Evolutionary conservation across 2,329 filamentous ascomycete species (phyloP).

Genomic region (Knufia fluminis): DNA sequence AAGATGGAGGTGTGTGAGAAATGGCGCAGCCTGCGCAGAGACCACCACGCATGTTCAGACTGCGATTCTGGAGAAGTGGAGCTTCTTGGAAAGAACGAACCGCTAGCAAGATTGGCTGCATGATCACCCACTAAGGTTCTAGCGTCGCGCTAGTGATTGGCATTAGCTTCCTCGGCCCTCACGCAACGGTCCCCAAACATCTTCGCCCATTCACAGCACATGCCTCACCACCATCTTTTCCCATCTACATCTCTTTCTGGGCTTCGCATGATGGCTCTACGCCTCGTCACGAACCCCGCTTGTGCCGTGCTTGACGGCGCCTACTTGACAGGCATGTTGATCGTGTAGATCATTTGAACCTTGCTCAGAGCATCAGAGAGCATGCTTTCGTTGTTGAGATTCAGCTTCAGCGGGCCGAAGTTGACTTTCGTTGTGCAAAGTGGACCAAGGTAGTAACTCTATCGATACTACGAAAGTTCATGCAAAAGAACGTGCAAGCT

Average conservation of each 20-base stretch:
- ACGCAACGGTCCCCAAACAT: background rate
- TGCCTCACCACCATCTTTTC: conserved; percentile 3
- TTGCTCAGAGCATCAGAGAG: background rate
- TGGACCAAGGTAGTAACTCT: background rate
- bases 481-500: background rate
- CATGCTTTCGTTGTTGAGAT: background rate
- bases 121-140: background rate
- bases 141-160: background rate
- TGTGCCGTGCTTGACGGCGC: background rate
- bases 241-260: background rate
- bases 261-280: background rate
- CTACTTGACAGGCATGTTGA: background rate
- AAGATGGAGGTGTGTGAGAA: conserved; percentile 6
- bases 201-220: conserved; percentile 7
- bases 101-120: background rate
- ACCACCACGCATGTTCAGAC: background rate
- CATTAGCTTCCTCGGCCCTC: background rate
- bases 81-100: too few species aligned
- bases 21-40: conserved; percentile 6
- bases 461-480: background rate
- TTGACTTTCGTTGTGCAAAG: background rate
- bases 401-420: background rate
- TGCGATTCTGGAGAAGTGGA: background rate
- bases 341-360: background rate
- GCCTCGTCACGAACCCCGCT: conserved; percentile 9